Base-by-base conservation (phyloP, 2,329 filamentous ascomycete species). In the Colletotrichum endophyticum region DNA sequence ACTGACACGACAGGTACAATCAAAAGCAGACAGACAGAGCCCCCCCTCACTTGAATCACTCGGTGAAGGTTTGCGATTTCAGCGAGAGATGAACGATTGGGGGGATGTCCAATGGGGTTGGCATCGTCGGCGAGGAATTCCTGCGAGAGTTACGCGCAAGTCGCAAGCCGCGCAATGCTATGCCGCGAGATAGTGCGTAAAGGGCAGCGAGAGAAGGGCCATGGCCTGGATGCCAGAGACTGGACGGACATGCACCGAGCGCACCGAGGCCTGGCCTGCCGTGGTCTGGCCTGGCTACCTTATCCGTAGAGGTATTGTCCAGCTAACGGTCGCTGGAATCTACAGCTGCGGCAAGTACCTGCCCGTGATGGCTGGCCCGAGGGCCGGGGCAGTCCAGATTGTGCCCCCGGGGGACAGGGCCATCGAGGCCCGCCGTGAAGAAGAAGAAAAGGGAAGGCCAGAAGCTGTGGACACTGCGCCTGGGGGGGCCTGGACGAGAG, bases 381-480 rank as follows among this genome's bases (percentile, higher is more conserved):
- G 75, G 67, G 78, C 79, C 61, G 80, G 64, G 15, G 81, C 78
- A 72, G 81, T 78, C 66, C 80, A 75, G 13, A 79, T 71, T 71
- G 81, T 81, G 77, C 85, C 82, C 81, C 84, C 83, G 59, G 80
- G 79, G 9, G 61, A 15, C 49, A 80, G 72, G 8, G 80, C 78
- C 22, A 12, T 49, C 44, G 13, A 49, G 44, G 49, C 28, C 53
- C 28, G 32, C 53, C 22, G 13, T 49, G 32, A 62, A 28, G 49
- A 61, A 72, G 62, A 13, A 71, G 44, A 59, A 44, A 16, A 68
- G 30, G 19, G 56, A 66, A 36, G 73, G 22, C 49, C 53, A 59
- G 28, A 69, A 64, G 62, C 62, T 39, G 62, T 64, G 62, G 62
- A 64, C 62, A 64, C 62, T 19, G 59, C 59, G 12, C 59, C 32